Evolutionary conservation across 495 filamentous ascomycete species (phyloP).

Genomic region (Neurospora sp.): DNA sequence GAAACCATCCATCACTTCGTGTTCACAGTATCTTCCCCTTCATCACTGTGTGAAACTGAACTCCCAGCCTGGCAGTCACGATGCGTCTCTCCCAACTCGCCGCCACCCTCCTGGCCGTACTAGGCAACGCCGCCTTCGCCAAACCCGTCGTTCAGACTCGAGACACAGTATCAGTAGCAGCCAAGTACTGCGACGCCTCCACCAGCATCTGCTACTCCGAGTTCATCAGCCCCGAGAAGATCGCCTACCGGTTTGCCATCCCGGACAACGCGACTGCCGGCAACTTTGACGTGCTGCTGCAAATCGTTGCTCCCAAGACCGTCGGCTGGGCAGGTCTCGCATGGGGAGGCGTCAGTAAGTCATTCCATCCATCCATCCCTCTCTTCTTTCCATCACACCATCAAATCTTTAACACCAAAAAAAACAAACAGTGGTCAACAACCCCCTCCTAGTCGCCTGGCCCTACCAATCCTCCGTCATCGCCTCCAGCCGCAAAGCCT

Average conservation of each 20-base stretch:
- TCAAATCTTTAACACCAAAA: background rate
- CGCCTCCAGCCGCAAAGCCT: constrained; percentile 22
- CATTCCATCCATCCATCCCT: too few species aligned
- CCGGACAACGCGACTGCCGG: constrained; percentile 24
- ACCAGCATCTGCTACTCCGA: constrained; percentile 29
- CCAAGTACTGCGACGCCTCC: constrained; percentile 23
- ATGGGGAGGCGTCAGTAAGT: constrained; percentile 23
- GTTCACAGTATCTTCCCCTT: background rate
- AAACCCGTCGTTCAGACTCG: constrained; percentile 11
- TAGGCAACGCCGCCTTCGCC: constrained; percentile 9
- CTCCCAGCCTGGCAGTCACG: background rate
- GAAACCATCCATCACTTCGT: too few species aligned
- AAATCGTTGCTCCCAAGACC: constrained; percentile 27
- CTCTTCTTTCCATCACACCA: too few species aligned
- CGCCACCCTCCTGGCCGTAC: constrained; percentile 14
- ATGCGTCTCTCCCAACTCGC: constrained; percentile 26
- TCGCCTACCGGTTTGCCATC: constrained; percentile 30
- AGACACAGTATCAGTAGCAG: background rate
- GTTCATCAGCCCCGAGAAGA: constrained; percentile 19
- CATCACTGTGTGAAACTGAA: background rate
- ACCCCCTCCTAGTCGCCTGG: constrained; percentile 31
- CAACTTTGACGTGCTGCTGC: constrained; percentile 26
- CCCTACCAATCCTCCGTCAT: constrained; percentile 18
- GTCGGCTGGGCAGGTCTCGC: constrained; percentile 31
- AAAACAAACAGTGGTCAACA: constrained; percentile 21